Conservation (phyloP, 1,284 basidiomycete genomes). For the Neotropicomus parvogracilis region DNA sequence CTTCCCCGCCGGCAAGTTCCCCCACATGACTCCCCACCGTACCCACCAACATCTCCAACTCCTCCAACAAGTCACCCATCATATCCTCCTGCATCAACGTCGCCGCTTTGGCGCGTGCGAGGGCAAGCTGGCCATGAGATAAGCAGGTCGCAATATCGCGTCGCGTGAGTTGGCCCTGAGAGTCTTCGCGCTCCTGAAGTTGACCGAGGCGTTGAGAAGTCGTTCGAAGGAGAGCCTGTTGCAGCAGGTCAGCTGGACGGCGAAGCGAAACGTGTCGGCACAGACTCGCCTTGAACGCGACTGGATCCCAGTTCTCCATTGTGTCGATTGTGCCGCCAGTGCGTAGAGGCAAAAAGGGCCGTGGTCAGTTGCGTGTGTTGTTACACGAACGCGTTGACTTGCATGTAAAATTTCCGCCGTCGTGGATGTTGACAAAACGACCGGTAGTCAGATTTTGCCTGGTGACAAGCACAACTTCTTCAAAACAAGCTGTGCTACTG, state of each 20-base stretch:
- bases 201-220: conserved; percentile 65
- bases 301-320: conserved; percentile 42
- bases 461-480: no score
- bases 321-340: conserved; percentile 2
- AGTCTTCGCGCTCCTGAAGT: conserved; percentile 64
- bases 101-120: conserved; percentile 68
- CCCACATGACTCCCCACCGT: conserved; percentile 53
- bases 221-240: conserved; percentile 63
- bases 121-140: conserved; percentile 52
- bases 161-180: conserved; percentile 55
- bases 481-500: no score
- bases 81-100: conserved; percentile 62
- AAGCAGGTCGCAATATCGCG: conserved; percentile 65
- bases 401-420: conserved; percentile 7
- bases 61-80: conserved; percentile 57
- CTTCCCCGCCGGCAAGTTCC: conserved; percentile 38
- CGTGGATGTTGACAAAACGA: not conserved
- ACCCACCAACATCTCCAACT: conserved; percentile 63
- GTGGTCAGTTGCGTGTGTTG: not conserved
- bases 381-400: conserved; percentile 6
- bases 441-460: no score
- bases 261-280: not conserved
- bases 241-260: not conserved
- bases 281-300: conserved; percentile 46
- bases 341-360: not conserved